phyloP scores from a whole-genome alignment of 1,284 basidiomycete species.

The Heterobasidion annosum region DNA sequence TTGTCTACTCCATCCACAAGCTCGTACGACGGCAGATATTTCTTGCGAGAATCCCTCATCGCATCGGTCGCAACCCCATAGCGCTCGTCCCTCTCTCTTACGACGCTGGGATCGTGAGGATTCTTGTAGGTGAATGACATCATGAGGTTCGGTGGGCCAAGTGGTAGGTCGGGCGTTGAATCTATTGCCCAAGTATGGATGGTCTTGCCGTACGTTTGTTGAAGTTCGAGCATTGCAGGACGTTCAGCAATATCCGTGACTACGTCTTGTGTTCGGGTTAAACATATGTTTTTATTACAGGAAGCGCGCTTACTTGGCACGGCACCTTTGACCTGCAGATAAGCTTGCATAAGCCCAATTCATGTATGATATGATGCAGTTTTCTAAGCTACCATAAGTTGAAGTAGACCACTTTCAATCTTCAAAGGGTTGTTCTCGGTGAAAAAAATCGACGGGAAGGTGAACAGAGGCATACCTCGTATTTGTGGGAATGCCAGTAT shows the following conservation, averaged over 20 bases:
- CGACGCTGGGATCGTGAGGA: slow-evolving; percentile 22
- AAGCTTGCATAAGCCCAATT: neutral
- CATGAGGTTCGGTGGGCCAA: slow-evolving; percentile 40
- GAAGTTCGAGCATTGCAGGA: slow-evolving; percentile 36
- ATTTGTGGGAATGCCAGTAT: slow-evolving; percentile 39
- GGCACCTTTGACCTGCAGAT: slow-evolving; percentile 22
- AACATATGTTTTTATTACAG: neutral
- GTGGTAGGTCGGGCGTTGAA: slow-evolving; percentile 32
- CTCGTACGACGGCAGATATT: slow-evolving; percentile 31
- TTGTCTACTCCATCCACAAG: slow-evolving; percentile 26
- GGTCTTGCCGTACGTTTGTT: slow-evolving; percentile 43
- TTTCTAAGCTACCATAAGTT: slow-evolving; percentile 16
- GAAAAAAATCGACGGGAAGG: neutral
- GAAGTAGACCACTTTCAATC: slow-evolving; percentile 40
- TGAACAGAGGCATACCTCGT: slow-evolving; percentile 13
- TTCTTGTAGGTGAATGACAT: slow-evolving; percentile 31
- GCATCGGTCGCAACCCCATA: slow-evolving; percentile 24
- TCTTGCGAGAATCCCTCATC: slow-evolving; percentile 24
- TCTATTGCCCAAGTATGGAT: slow-evolving; percentile 41
- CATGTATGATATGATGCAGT: neutral
- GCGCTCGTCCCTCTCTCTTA: slow-evolving; percentile 26
- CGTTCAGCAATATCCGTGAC: slow-evolving; percentile 32
- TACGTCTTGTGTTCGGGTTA: slow-evolving; percentile 13
- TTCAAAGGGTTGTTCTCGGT: slow-evolving; percentile 6
- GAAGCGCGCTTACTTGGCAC: slow-evolving; percentile 25